Evolutionary conservation across 805 yeast genomes (phyloP), one percentile per base, ranked within the genome.

Genomic region (Saturnispora gosingensis): DNA sequence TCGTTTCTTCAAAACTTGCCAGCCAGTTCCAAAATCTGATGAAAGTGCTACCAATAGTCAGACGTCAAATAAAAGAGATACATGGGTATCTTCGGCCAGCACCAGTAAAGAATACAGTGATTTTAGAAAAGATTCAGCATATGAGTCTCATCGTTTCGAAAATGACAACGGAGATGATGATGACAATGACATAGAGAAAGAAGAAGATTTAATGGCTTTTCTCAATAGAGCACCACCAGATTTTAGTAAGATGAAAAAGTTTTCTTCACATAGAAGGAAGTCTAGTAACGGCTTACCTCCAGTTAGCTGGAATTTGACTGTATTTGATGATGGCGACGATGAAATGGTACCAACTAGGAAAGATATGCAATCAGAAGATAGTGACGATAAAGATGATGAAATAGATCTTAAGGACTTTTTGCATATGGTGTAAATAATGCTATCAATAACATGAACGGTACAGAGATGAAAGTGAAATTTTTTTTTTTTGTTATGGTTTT

Each of bases 151-250:
- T 16, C 20, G n/a, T 25, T 20, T 9, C 11, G 15, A 25, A 5
- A 24, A 9, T 25, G 44, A 47, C 24, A 22, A 30, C 28, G 40
- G 43, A 18, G 30, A 32, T 30, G 51, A 39, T 3, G 43, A 50
- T 28, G 10, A 48, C 25, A 36, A 48, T 7, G 36, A 25, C 22
- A 18, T 8, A 22, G 47, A 35, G 16, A 35, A 18, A 4, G 38
- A 49, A 20, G 51, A 49, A 30, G 51, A 49, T 49, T 15, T 54
- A 16, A 20, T 38, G 8, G 55, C 52, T 22, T 54, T 54, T 34
- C 45, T 54, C 5, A 49, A 46, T 13, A 34, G 51, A 10, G 47
- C 38, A 2, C 51, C 51, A n/a, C 47, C 43, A 13, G 47, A 49
- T 16, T 10, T 10, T 1, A 16, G 18, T 25, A 46, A 16, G 16